phyloP scores from a whole-genome alignment of 2,329 filamentous ascomycete species.

The Cercospora canescens region DNA sequence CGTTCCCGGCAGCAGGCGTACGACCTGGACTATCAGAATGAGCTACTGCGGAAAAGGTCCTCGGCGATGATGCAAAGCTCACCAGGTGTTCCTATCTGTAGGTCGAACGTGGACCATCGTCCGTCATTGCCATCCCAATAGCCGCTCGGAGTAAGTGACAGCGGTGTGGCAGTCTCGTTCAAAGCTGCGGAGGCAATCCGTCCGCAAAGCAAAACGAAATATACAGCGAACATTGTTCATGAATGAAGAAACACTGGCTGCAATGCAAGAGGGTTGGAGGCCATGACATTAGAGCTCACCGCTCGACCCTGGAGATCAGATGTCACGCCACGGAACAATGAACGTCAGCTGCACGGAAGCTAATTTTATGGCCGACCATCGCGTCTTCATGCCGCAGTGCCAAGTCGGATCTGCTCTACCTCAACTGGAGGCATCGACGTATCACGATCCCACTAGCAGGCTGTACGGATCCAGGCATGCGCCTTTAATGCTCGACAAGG shows the following conservation, averaged over 20 bases:
- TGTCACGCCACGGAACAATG: no score
- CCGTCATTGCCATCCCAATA: slow-evolving; percentile 20
- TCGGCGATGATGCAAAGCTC: background rate
- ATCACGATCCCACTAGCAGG: background rate
- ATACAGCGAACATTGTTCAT: background rate
- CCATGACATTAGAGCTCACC: background rate
- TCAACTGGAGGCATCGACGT: background rate
- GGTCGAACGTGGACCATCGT: slow-evolving; percentile 14
- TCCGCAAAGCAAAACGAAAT: no score
- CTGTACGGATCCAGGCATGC: background rate
- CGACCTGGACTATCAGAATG: slow-evolving; percentile 8
- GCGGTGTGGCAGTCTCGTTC: background rate
- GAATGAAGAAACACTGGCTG: background rate
- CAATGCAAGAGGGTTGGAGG: background rate
- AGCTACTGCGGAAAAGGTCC: background rate
- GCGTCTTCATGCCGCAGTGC: background rate
- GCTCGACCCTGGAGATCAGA: background rate
- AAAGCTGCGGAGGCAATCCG: background rate
- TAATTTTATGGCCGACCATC: no score
- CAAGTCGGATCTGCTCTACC: background rate
- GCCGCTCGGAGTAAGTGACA: background rate
- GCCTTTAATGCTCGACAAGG: background rate
- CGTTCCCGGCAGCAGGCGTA: slow-evolving; percentile 28
- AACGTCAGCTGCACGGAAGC: no score
- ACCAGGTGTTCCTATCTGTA: slow-evolving; percentile 15